phyloP scores from a whole-genome alignment of 169 alveolate species.

The Eimeria sp. region DNA sequence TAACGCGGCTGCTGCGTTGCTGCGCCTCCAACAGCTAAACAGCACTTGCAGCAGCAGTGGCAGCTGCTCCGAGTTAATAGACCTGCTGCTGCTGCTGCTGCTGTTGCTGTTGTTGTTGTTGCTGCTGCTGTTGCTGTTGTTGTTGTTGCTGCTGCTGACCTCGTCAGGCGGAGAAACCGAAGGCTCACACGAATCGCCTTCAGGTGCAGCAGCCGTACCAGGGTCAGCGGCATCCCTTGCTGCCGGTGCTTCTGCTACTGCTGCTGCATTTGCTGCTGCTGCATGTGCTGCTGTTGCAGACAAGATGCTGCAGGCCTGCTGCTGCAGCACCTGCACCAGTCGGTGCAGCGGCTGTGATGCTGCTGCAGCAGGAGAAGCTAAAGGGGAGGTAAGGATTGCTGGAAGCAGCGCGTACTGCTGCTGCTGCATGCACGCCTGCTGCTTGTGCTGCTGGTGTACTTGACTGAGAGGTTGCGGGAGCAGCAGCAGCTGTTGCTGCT shows the following conservation, averaged over 20 bases:
- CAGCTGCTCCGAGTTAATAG: background rate
- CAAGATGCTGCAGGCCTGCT: background rate
- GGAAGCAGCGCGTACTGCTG: background rate
- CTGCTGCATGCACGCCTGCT: no score
- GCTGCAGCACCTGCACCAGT: conserved; percentile 3
- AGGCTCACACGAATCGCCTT: background rate
- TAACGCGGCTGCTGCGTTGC: background rate
- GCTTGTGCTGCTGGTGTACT: background rate
- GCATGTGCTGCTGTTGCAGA: no score
- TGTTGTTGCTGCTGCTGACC: background rate
- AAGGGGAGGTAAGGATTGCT: background rate
- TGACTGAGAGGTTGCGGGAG: background rate
- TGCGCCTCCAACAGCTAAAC: conserved; percentile 1
- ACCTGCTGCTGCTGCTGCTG: background rate
- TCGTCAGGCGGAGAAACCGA: background rate
- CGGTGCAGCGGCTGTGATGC: conserved; percentile 1
- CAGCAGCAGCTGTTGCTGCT: conserved; percentile 13
- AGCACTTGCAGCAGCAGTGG: conserved; percentile 27
- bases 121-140: background rate
- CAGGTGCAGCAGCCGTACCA: background rate
- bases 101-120: background rate
- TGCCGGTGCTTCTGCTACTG: background rate
- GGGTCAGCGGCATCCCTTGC: background rate
- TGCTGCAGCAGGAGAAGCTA: conserved; percentile 4
- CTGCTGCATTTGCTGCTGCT: background rate